A percentile compares a stretch with the other conserved stretches of the same genome.
Evolutionary conservation across 495 filamentous ascomycete species (phyloP).

Genomic region (Hyaloscypha finlandica): DNA sequence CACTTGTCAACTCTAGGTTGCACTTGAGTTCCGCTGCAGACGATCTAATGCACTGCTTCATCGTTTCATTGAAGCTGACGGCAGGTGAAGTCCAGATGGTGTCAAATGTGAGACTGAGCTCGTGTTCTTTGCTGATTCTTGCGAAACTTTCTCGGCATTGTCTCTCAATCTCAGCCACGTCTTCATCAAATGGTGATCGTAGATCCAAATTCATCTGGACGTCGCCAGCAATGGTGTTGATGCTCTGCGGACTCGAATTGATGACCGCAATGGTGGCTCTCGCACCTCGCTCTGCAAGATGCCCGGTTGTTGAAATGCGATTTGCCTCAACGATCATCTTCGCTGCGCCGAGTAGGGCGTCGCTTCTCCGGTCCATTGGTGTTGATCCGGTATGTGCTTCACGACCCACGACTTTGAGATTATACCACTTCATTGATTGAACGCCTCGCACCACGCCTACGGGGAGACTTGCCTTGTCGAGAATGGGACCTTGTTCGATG

Average conservation of each 20-base stretch:
- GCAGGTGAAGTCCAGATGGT: background rate
- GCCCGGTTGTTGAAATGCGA: background rate
- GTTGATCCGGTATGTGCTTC: slow-evolving; percentile 76
- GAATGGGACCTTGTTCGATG: slow-evolving; percentile 53
- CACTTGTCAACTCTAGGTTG: background rate
- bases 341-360: slow-evolving; percentile 64
- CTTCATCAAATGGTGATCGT: slow-evolving; percentile 1
- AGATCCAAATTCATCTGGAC: slow-evolving; percentile 2
- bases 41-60: background rate
- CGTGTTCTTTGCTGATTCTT: background rate
- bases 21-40: background rate
- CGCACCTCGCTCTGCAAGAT: background rate
- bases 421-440: slow-evolving; percentile 69
- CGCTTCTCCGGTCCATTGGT: slow-evolving; percentile 53
- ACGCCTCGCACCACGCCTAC: slow-evolving; percentile 72
- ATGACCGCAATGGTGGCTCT: background rate
- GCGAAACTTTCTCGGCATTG: background rate
- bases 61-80: slow-evolving; percentile 2
- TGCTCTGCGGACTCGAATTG: background rate
- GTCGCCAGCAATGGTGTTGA: background rate
- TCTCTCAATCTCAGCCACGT: background rate
- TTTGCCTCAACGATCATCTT: slow-evolving; percentile 54
- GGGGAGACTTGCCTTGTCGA: slow-evolving; percentile 58
- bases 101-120: background rate
- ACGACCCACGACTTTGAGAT: slow-evolving; percentile 60